Conservation (phyloP, 1,284 basidiomycete genomes). For the Cutaneotrichosporon sp. region DNA sequence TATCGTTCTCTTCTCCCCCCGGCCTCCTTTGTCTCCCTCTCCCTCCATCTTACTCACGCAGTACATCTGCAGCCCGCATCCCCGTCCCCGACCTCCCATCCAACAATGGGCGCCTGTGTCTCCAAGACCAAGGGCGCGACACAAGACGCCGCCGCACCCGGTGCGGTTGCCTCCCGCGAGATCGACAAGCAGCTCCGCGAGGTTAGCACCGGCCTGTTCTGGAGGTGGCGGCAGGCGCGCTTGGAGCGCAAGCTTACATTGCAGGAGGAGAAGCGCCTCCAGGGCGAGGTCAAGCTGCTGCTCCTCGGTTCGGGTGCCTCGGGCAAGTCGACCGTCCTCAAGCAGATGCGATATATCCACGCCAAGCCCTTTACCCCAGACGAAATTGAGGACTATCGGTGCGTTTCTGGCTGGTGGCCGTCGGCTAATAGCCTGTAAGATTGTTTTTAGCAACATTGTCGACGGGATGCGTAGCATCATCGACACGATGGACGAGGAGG, state of each 20-base stretch:
- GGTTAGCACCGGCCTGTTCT: constrained; percentile 52
- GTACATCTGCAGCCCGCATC: not conserved
- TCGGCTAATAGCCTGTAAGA: constrained; percentile 61
- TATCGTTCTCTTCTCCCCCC: not conserved
- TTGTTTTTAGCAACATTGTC: constrained; percentile 88
- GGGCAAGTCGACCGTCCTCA: constrained; percentile 75
- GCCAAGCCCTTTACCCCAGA: constrained; percentile 40
- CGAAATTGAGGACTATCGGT: constrained; percentile 50
- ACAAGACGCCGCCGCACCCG: constrained; percentile 19
- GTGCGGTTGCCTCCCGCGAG: constrained; percentile 48
- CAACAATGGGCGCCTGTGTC: constrained; percentile 77
- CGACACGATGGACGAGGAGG: constrained; percentile 86
- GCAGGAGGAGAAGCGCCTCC: constrained; percentile 68
- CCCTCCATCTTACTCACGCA: not conserved
- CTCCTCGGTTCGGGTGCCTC: constrained; percentile 90
- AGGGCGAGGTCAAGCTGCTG: constrained; percentile 79
- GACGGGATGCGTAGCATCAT: constrained; percentile 78
- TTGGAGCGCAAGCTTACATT: not conserved
- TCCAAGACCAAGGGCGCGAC: constrained; percentile 50
- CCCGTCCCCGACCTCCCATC: too few relatives aligned
- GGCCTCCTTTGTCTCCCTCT: not conserved
- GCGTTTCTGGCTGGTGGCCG: too few relatives aligned
- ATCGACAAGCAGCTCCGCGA: constrained; percentile 68
- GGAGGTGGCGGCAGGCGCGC: not conserved
- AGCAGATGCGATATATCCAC: constrained; percentile 53